Conservation (phyloP, 352 stramenopile genomes). For the Globisporangium viniferum region DNA sequence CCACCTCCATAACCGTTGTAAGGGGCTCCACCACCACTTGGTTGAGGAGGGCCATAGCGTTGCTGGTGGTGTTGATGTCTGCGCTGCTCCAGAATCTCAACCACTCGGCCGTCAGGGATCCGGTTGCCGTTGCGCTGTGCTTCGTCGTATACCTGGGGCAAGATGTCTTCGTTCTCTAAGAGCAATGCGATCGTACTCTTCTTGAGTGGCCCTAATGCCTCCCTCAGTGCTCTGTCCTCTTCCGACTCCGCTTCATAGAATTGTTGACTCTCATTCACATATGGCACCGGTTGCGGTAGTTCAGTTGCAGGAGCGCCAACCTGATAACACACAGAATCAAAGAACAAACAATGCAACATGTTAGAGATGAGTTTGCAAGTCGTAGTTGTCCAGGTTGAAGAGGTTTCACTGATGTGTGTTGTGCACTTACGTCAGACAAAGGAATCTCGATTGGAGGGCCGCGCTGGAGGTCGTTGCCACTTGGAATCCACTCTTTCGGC, state of each 20-base stretch:
- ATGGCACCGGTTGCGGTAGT: neutral
- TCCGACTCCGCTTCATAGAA: constrained; percentile 34
- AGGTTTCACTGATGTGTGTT: constrained; percentile 6
- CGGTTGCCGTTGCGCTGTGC: constrained; percentile 73
- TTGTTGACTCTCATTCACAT: constrained; percentile 10
- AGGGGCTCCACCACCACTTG: constrained; percentile 25
- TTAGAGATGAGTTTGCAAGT: neutral
- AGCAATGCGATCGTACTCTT: constrained; percentile 71
- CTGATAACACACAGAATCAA: constrained; percentile 7
- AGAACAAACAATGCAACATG: neutral
- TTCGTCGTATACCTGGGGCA: constrained; percentile 79
- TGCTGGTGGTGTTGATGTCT: constrained; percentile 35
- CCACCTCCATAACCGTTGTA: constrained; percentile 29
- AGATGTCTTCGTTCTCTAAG: constrained; percentile 67
- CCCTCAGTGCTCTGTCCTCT: constrained; percentile 56
- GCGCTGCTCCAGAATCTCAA: constrained; percentile 76
- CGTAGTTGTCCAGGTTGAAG: neutral
- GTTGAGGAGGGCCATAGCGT: constrained; percentile 25
- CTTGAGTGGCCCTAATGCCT: constrained; percentile 65
- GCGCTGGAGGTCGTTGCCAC: constrained; percentile 54
- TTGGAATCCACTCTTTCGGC: constrained; percentile 75
- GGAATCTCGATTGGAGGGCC: constrained; percentile 60
- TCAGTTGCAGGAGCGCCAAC: constrained; percentile 10
- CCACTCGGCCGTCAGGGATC: constrained; percentile 70
- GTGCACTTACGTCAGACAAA: constrained; percentile 50